Conservation (phyloP, 73 alveolate species). For the Paramecium octaurelia region DNA sequence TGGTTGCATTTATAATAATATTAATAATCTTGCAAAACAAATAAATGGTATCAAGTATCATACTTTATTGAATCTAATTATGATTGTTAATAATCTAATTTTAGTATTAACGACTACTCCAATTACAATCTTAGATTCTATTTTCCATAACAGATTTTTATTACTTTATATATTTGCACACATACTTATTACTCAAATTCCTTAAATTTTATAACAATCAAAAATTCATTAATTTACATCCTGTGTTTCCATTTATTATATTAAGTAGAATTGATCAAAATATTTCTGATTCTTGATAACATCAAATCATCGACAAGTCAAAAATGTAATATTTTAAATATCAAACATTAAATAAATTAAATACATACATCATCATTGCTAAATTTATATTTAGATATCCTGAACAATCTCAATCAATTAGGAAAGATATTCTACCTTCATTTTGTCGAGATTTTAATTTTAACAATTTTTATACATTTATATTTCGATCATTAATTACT, state of each 20-base stretch:
- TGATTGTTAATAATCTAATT: neutral
- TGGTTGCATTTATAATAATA: slow-evolving; percentile 25
- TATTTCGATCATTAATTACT: neutral
- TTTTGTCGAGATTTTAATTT: neutral
- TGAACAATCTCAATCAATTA: neutral
- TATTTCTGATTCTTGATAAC: neutral
- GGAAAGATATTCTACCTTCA: neutral
- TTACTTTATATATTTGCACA: neutral
- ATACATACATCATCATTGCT: neutral
- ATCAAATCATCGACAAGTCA: neutral
- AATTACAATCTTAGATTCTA: neutral
- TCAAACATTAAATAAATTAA: neutral
- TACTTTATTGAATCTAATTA: neutral
- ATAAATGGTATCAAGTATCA: neutral
- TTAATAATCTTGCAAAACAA: neutral
- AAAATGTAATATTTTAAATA: neutral
- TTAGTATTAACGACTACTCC: neutral
- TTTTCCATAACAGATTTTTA: neutral
- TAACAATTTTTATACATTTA: neutral
- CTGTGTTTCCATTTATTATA: neutral
- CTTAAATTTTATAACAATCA: no score
- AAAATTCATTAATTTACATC: no score
- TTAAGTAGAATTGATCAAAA: neutral
- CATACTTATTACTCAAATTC: no score
- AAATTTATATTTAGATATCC: neutral